Percentiles rank a stretch among this genome's conserved stretches.
These are phyloP conservation scores for Prunus mira DNA, from an alignment of 306 rosid species.

Conservation along the genomic window DNA sequence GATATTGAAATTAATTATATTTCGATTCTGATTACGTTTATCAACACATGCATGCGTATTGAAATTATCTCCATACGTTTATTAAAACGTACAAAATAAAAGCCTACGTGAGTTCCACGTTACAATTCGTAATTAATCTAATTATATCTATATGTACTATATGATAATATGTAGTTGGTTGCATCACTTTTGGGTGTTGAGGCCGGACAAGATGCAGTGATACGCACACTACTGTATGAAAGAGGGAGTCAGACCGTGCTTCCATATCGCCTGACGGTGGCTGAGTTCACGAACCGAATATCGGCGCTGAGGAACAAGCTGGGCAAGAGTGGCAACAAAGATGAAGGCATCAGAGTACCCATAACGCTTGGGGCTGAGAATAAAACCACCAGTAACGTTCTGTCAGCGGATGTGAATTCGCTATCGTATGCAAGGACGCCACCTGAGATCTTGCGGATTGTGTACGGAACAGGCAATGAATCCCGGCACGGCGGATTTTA, in stretches of 20 bases:
- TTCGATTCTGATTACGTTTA: too few species aligned
- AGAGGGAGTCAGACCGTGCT: conserved; percentile 1
- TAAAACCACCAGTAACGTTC: conserved; percentile 20
- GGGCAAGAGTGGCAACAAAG: conserved; percentile 23
- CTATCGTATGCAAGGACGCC: neutral
- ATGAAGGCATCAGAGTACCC: conserved; percentile 34
- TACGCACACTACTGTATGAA: conserved; percentile 17
- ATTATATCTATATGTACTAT: too few species aligned
- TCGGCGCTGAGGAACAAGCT: conserved; percentile 19
- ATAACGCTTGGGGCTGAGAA: conserved; percentile 24
- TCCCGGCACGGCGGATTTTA: conserved; percentile 14
- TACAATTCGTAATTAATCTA: too few species aligned
- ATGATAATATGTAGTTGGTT: conserved; percentile 4
- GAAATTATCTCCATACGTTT: too few species aligned
- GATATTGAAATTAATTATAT: too few species aligned
- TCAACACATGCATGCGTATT: too few species aligned
- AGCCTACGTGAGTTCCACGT: too few species aligned
- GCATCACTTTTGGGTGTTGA: conserved; percentile 22
- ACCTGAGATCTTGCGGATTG: conserved; percentile 7
- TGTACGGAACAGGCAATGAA: conserved; percentile 21
- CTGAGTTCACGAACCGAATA: conserved; percentile 15
- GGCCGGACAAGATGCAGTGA: conserved; percentile 30
- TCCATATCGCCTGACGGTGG: conserved; percentile 29
- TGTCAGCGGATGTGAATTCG: conserved; percentile 5
- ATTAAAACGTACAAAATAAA: too few species aligned